Percentiles rank a stretch among this genome's conserved stretches.
These are phyloP conservation scores for Candida taoyuanica DNA, from an alignment of 805 yeast species.

Conservation along the genomic window DNA sequence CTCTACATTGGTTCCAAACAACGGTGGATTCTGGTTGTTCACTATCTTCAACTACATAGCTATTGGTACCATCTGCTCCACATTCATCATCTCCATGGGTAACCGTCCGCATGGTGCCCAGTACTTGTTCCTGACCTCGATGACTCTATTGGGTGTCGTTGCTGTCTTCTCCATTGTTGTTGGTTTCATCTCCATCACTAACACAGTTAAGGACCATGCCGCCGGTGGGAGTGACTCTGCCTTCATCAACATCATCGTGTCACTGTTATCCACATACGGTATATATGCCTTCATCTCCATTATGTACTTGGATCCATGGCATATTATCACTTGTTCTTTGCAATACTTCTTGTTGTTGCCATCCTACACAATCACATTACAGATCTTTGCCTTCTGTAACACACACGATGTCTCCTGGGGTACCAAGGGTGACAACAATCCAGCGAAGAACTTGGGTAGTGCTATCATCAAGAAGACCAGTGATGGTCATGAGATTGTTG, in stretches of 20 bases:
- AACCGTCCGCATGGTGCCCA: slow-evolving; percentile 97
- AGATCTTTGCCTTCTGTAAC: slow-evolving; percentile 95
- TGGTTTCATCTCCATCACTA: slow-evolving; percentile 74
- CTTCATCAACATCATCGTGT: slow-evolving; percentile 74
- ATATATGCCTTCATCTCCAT: slow-evolving; percentile 78
- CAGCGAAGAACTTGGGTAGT: slow-evolving; percentile 62
- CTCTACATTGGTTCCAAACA: slow-evolving; percentile 45
- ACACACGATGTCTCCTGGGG: slow-evolving; percentile 99
- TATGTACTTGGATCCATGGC: slow-evolving; percentile 95
- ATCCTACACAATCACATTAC: slow-evolving; percentile 85
- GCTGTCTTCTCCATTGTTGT: slow-evolving; percentile 77
- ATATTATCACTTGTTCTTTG: slow-evolving; percentile 75
- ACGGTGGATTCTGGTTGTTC: slow-evolving; percentile 80
- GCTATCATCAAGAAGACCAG: slow-evolving; percentile 71
- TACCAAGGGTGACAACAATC: slow-evolving; percentile 88
- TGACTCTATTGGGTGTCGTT: slow-evolving; percentile 69
- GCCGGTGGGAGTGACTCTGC: slow-evolving; percentile 35
- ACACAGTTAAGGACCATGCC: slow-evolving; percentile 38
- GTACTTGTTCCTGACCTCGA: slow-evolving; percentile 65
- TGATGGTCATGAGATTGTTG: slow-evolving; percentile 73
- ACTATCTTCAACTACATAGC: slow-evolving; percentile 82
- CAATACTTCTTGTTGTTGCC: slow-evolving; percentile 91
- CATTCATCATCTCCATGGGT: slow-evolving; percentile 91
- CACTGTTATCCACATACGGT: slow-evolving; percentile 88
- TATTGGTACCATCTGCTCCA: slow-evolving; percentile 77